Evolutionary conservation across 495 filamentous ascomycete species (phyloP).

Genomic region (Penicillium riverlandense): DNA sequence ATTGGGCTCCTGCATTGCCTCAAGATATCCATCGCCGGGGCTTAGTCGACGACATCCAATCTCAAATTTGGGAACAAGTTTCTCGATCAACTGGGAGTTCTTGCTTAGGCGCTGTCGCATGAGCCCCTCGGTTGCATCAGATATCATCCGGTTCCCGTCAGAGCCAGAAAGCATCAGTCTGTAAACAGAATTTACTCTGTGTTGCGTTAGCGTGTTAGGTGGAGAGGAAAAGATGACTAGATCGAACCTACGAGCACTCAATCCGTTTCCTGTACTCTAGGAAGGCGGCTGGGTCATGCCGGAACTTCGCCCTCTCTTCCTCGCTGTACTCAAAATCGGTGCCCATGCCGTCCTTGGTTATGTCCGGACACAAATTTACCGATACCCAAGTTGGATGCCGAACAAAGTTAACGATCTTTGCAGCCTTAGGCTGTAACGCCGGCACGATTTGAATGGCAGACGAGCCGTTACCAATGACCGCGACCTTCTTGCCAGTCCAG

Average conservation of each 20-base stretch:
- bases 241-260: conserved; percentile 4
- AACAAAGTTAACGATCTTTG: conserved; percentile 24
- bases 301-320: conserved; percentile 21
- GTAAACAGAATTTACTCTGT: not conserved
- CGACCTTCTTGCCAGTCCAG: conserved; percentile 39
- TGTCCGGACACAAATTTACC: not conserved
- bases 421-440: conserved; percentile 35
- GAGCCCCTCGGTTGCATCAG: not conserved
- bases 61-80: conserved; percentile 31
- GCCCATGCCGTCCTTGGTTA: conserved; percentile 15
- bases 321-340: conserved; percentile 26
- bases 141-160: conserved; percentile 1
- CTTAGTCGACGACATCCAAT: conserved; percentile 38
- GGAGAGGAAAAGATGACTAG: too few relatives aligned
- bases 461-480: conserved; percentile 42
- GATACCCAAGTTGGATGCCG: conserved; percentile 14
- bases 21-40: conserved; percentile 30
- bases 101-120: conserved; percentile 32
- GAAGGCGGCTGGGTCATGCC: conserved; percentile 2
- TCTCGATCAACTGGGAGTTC: conserved; percentile 20
- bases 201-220: too few relatives aligned
- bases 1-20: conserved; percentile 35
- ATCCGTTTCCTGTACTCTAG: conserved; percentile 8
- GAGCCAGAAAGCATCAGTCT: conserved; percentile 4
- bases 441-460: conserved; percentile 48